phyloP scores from a whole-genome alignment of 305 asterid species.

The Coffea humblotiana region DNA sequence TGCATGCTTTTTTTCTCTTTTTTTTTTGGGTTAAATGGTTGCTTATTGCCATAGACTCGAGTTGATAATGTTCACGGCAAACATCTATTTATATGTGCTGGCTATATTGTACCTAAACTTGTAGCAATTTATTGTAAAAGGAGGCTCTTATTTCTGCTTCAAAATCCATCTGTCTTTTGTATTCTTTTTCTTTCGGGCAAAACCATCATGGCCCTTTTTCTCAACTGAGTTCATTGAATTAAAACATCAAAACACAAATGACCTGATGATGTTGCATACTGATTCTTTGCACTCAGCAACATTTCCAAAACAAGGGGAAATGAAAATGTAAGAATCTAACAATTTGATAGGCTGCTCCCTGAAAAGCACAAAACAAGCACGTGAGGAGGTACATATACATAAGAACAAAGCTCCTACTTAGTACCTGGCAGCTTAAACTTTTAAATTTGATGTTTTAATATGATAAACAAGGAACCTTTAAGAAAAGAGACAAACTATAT shows the following conservation, averaged over 20 bases:
- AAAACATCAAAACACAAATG: neutral
- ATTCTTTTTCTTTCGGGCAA: neutral
- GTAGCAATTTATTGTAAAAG: too few species aligned
- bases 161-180: too few species aligned
- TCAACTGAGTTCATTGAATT: neutral
- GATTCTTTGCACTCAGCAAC: neutral
- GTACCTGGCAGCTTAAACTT: neutral
- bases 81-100: too few species aligned
- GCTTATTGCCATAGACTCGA: too few species aligned
- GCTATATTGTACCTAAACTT: too few species aligned
- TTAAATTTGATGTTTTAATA: neutral
- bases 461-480: neutral
- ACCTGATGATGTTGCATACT: neutral
- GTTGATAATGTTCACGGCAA: too few species aligned
- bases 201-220: neutral
- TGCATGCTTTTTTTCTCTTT: too few species aligned
- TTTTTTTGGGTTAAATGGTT: too few species aligned
- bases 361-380: neutral
- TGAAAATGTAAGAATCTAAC: too few species aligned
- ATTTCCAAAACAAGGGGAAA: neutral
- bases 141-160: too few species aligned
- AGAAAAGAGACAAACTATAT: too few species aligned
- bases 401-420: too few species aligned
- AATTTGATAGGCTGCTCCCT: neutral
- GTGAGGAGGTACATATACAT: neutral